Percentiles rank a stretch among this genome's conserved stretches.
Evolutionary conservation across 495 filamentous ascomycete genomes (phyloP).

Genomic region (Aspergillus leporis): DNA sequence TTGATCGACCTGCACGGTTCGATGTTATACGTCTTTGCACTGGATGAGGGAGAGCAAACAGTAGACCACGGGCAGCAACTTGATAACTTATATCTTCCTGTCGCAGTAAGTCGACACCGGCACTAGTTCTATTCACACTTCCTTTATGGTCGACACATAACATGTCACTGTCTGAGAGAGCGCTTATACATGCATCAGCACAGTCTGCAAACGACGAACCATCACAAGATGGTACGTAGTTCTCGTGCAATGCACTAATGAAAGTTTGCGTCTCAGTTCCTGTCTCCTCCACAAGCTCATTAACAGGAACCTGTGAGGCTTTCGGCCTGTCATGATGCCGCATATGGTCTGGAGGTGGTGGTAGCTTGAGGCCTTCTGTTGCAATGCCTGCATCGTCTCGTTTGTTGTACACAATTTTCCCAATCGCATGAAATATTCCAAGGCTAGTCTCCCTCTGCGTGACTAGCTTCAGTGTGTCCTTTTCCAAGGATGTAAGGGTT

Average conservation of each 20-base stretch:
- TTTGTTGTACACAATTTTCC: conserved; percentile 94
- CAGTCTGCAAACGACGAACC: conserved; percentile 57
- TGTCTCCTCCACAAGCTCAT: conserved; percentile 80
- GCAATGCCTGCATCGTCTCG: conserved; percentile 47
- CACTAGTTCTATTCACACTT: conserved; percentile 39
- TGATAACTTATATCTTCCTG: conserved; percentile 94
- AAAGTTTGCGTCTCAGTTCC: conserved; percentile 89
- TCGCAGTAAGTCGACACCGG: conserved; percentile 70
- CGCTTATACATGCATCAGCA: conserved; percentile 78
- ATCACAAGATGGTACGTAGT: conserved; percentile 83
- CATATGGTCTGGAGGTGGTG: conserved; percentile 63
- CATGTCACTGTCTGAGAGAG: conserved; percentile 83
- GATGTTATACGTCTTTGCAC: conserved; percentile 64
- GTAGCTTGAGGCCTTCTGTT: conserved; percentile 27
- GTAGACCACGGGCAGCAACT: conserved; percentile 75
- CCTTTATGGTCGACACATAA: conserved; percentile 52
- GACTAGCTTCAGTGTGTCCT: conserved; percentile 68
- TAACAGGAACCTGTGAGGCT: conserved; percentile 67
- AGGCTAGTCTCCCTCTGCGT: conserved; percentile 83
- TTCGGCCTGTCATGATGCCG: conserved; percentile 61
- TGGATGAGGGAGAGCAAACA: conserved; percentile 80
- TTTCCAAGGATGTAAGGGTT: conserved; percentile 67
- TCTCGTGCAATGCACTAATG: conserved; percentile 91
- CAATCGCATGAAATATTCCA: conserved; percentile 94
- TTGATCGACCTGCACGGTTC: conserved; percentile 24